These are phyloP conservation scores for Cladosporium phlei DNA, from an alignment of 2,329 filamentous ascomycete species.

Conservation along the genomic window DNA sequence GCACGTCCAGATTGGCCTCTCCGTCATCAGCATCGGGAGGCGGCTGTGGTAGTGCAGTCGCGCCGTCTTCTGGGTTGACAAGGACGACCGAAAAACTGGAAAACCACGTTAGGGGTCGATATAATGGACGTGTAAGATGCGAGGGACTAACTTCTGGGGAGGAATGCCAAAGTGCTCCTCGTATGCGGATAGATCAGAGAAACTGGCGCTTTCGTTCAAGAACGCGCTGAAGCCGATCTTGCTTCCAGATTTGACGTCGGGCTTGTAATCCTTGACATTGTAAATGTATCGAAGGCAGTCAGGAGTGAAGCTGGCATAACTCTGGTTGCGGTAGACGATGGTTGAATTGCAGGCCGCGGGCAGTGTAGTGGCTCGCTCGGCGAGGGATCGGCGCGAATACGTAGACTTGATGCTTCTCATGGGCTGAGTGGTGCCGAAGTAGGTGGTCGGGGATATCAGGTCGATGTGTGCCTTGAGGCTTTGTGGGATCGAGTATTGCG, in stretches of 20 bases:
- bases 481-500: slow-evolving; percentile 59
- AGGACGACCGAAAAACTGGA: neutral
- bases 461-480: slow-evolving; percentile 52
- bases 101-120: neutral
- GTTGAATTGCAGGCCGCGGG: slow-evolving; percentile 1
- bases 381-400: slow-evolving; percentile 15
- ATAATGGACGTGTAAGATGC: neutral
- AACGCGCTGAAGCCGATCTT: slow-evolving; percentile 44
- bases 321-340: slow-evolving; percentile 28
- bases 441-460: slow-evolving; percentile 56
- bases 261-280: slow-evolving; percentile 38
- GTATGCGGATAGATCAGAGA: slow-evolving; percentile 42
- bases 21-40: slow-evolving; percentile 37
- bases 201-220: slow-evolving; percentile 48
- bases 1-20: slow-evolving; percentile 61
- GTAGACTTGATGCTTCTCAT: slow-evolving; percentile 19
- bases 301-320: slow-evolving; percentile 49
- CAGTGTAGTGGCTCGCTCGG: neutral
- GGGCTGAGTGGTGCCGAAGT: slow-evolving; percentile 45
- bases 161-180: slow-evolving; percentile 40
- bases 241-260: slow-evolving; percentile 12
- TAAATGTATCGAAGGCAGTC: slow-evolving; percentile 51
- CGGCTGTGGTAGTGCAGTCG: slow-evolving; percentile 38
- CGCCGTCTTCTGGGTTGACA: slow-evolving; percentile 3
- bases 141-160: slow-evolving; percentile 37